phyloP scores from a whole-genome alignment of 2,329 filamentous ascomycete species.

The Colletotrichum sp. region DNA sequence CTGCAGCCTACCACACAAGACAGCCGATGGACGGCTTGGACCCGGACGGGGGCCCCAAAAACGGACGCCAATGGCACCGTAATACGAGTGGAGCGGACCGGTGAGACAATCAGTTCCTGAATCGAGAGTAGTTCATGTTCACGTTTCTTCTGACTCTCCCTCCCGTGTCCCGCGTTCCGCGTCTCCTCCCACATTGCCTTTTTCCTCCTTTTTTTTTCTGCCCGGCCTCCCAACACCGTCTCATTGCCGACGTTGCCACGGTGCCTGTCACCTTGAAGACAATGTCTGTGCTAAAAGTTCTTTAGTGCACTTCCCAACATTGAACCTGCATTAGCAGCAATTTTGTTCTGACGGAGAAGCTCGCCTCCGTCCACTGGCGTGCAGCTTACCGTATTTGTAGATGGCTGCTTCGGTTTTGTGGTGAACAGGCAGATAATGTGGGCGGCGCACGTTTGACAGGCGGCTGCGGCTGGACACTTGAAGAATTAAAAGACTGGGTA shows the following conservation, averaged over 20 bases:
- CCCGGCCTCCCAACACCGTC: background rate
- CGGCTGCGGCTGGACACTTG: background rate
- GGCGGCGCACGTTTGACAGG: background rate
- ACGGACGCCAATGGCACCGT: background rate
- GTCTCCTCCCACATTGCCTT: background rate
- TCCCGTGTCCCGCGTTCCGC: background rate
- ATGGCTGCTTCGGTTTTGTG: background rate
- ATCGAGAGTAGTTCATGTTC: background rate
- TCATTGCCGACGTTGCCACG: background rate
- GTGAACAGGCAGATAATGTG: background rate
- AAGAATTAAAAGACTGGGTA: background rate
- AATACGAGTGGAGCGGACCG: background rate
- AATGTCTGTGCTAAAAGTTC: background rate
- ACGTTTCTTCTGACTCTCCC: background rate
- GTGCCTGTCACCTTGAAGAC: background rate
- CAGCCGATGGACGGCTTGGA: background rate
- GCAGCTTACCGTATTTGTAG: background rate
- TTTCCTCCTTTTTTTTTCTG: background rate
- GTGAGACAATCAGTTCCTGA: conserved; percentile 12
- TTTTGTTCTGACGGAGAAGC: background rate
- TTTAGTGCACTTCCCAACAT: background rate
- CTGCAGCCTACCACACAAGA: background rate
- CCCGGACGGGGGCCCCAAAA: background rate
- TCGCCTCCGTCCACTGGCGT: background rate
- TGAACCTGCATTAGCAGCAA: background rate